Evolutionary conservation across 257 asterid genomes (phyloP), one percentile per base, ranked within the genome.

Genomic region (Lycium ferocissimum): DNA sequence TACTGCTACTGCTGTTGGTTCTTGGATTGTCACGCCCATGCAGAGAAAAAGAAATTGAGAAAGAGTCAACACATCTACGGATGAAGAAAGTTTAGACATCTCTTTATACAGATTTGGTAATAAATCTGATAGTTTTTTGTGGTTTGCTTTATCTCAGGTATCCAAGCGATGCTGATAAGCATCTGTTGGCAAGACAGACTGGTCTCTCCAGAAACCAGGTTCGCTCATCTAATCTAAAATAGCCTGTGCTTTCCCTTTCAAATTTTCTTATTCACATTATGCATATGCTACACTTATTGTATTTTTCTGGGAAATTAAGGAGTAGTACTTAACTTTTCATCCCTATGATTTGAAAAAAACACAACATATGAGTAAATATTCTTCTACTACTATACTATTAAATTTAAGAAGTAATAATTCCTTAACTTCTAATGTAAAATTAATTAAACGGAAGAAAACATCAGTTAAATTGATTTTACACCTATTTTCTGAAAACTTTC

Each of bases 161-260:
- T 85, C 99, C 99, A 89, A 95, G 99, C 91, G 99, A 97, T 88
- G 99, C 99, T 75, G 99, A 97, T 95, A 97, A 97, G 91, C 99
- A 94, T 87, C 98, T 97, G 86, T 89, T 97, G 91, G 96, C 99
- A 79, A 88, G 99, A 88, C 99, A 97, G 98, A 95, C 99, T 80
- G 99, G 99, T 85, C 94, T 97, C 61, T 97, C 99, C 54, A 93
- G 97, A 91, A 95, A 93, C 89, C 99, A 97, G 98, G 99, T 95
- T 80, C 43, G 22, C 62, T 56, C 8, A 14, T 22, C 37, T 17
- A 35, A 45, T 7, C 58, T 17, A 11, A 26, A 51, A 10, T 56
- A 35, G 7, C 72, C 84, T 70, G 5, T 59, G 15, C 49, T 54
- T 37, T 82, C 58, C n/a, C 18, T 85, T 33, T 85, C 79, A 33